These are phyloP conservation scores for Vitis rupestris DNA, from an alignment of 164 flowering plant species.

Conservation along the genomic window DNA sequence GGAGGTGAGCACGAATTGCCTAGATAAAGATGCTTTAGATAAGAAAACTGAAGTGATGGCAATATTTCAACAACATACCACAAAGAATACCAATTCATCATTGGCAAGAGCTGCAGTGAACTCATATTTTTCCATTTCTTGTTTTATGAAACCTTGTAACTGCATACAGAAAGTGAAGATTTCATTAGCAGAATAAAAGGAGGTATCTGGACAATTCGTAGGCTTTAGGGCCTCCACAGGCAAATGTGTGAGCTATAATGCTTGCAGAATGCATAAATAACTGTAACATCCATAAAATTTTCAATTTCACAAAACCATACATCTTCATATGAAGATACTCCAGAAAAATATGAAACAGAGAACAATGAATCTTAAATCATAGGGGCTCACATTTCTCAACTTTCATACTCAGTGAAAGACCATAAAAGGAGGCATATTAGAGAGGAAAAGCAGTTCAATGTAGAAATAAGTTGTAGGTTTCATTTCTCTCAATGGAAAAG, in stretches of 20 bases:
- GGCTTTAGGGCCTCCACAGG: neutral
- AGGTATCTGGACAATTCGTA: neutral
- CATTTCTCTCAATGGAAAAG: too few relatives aligned
- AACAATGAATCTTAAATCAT: too few relatives aligned
- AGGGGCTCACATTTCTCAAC: too few relatives aligned
- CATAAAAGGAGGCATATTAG: too few relatives aligned
- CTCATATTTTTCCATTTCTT: slow-evolving; percentile 51
- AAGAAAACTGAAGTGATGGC: neutral
- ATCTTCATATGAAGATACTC: too few relatives aligned
- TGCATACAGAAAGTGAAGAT: slow-evolving; percentile 25
- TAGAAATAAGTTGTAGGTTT: too few relatives aligned
- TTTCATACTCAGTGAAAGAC: too few relatives aligned
- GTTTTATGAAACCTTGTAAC: slow-evolving; percentile 63
- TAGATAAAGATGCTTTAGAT: neutral
- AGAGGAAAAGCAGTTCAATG: too few relatives aligned
- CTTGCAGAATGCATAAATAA: too few relatives aligned
- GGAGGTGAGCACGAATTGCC: neutral
- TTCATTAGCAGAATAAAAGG: neutral
- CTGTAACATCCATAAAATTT: too few relatives aligned
- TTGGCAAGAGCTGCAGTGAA: slow-evolving; percentile 58
- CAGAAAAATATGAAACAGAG: too few relatives aligned
- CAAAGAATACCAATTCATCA: slow-evolving; percentile 62
- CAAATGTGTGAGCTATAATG: neutral
- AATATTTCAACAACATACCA: slow-evolving; percentile 38
- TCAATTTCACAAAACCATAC: too few relatives aligned